phyloP scores from a whole-genome alignment of 2,329 filamentous ascomycete genomes.

The Helotiales sp. region DNA sequence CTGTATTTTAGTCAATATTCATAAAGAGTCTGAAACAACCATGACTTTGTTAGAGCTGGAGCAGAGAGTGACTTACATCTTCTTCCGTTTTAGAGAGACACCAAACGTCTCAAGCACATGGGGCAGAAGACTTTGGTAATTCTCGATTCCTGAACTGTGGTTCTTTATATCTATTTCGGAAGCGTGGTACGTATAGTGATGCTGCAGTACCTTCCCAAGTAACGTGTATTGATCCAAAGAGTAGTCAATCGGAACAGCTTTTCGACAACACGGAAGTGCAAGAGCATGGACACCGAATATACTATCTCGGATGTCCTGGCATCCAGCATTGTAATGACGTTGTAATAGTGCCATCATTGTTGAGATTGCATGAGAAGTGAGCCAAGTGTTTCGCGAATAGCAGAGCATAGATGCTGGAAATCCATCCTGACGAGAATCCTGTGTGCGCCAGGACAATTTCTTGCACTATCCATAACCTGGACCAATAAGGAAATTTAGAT shows the following conservation, averaged over 20 bases:
- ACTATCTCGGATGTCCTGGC: background rate
- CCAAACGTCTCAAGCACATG: too few relatives aligned
- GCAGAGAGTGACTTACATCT: too few relatives aligned
- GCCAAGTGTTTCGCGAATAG: background rate
- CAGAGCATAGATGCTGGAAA: background rate
- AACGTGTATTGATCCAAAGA: background rate
- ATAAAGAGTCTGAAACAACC: too few relatives aligned
- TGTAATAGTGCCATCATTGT: background rate
- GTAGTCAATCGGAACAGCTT: background rate
- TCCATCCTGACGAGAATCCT: background rate
- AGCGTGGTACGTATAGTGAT: too few relatives aligned
- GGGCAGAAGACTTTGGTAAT: too few relatives aligned
- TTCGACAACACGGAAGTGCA: background rate
- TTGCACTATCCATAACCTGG: background rate
- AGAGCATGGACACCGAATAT: background rate
- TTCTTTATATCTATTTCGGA: too few relatives aligned
- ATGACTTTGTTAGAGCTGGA: too few relatives aligned
- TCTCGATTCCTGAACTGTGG: too few relatives aligned
- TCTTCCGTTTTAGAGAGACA: too few relatives aligned
- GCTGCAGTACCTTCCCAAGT: background rate
- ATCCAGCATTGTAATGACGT: background rate
- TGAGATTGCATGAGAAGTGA: too few relatives aligned
- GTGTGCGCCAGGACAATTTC: background rate
- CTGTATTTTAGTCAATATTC: too few relatives aligned
- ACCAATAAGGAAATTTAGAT: background rate